Base-by-base conservation (phyloP, 805 yeast species). In the Yarrowia sp. region DNA sequence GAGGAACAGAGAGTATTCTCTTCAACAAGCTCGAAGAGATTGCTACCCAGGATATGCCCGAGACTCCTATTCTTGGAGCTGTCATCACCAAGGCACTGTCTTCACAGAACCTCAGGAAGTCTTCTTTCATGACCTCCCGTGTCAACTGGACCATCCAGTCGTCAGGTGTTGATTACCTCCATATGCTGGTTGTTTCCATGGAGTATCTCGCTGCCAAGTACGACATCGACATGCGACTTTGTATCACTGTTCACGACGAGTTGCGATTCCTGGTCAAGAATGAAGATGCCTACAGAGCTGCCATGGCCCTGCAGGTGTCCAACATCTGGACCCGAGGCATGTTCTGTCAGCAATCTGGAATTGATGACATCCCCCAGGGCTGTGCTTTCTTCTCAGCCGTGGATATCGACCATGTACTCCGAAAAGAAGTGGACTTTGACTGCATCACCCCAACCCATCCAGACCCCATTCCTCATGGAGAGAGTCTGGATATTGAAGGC, bases 91-190 rank as follows among this genome's bases (percentile, higher is more conserved):
- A 84, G 63, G 97, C 98, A 0, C 76, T 94, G 63, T 80, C 81
- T 67, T 80, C 82, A 42, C 76, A 77, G 60, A 86, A 93, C 71
- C 77, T 94, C 67, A 83, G 82, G 42, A 76, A 82, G 36, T 82
- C 82, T 65, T 76, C 84, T 0, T 94, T 86, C 71, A 74, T 94
- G 66, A 94, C 99, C 0, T 90, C 97, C 1, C 76, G 99, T 68
- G 86, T 92, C 65, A 94, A 94, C 70, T 94, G 99, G 99, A 90
- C 97, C 0, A 94, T 94, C 70, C 99, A 94, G 72, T 90, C 97
- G 21, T 90, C 97, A 1, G 99, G 99, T 35, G 99, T 96, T 18
- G 99, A 94, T 72, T 94, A 96, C 70, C 77, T 94, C 59, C 99
- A 94, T 71, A 72, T 94, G 39, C 72, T 94, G 64, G 80, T 93